A percentile compares a stretch with the other conserved stretches of the same genome.
These are phyloP conservation scores for Rhamnella rubrinervis DNA, from an alignment of 331 rosid genomes.

Conservation along the genomic window DNA sequence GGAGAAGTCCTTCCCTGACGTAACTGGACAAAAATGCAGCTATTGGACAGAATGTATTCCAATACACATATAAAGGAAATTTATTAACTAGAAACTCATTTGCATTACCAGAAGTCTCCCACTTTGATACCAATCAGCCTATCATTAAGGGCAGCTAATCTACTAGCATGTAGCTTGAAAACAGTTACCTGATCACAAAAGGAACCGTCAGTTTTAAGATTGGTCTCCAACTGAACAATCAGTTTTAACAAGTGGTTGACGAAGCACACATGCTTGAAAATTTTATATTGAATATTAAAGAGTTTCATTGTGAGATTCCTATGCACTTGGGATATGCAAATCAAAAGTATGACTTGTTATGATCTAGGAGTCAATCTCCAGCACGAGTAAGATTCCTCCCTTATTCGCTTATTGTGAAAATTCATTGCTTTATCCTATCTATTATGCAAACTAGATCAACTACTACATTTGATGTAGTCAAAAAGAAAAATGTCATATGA, in stretches of 20 bases:
- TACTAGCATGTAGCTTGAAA: constrained; percentile 73
- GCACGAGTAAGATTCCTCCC: too few relatives aligned
- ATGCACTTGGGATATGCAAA: not conserved
- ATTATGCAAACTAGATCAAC: too few relatives aligned
- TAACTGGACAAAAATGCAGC: constrained; percentile 53
- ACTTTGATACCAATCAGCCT: constrained; percentile 86
- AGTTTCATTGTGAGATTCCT: not conserved
- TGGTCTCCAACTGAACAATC: constrained; percentile 10
- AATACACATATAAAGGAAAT: constrained; percentile 10
- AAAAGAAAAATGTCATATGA: too few relatives aligned
- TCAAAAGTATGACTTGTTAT: not conserved
- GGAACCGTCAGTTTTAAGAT: constrained; percentile 19
- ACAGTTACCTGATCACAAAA: constrained; percentile 71
- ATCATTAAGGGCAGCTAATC: constrained; percentile 80
- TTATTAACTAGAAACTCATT: constrained; percentile 16
- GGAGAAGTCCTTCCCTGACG: constrained; percentile 81
- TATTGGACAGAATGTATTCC: constrained; percentile 20
- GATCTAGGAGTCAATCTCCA: too few relatives aligned
- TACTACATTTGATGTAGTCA: too few relatives aligned
- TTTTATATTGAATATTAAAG: not conserved
- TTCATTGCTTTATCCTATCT: too few relatives aligned
- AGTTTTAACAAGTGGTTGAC: not conserved
- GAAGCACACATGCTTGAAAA: not conserved
- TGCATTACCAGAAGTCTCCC: constrained; percentile 87
- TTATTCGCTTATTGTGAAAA: too few relatives aligned